Percentiles rank a stretch among this genome's conserved stretches.
Conservation (phyloP, 352 stramenopile genomes). For the Globisporangium polare region DNA sequence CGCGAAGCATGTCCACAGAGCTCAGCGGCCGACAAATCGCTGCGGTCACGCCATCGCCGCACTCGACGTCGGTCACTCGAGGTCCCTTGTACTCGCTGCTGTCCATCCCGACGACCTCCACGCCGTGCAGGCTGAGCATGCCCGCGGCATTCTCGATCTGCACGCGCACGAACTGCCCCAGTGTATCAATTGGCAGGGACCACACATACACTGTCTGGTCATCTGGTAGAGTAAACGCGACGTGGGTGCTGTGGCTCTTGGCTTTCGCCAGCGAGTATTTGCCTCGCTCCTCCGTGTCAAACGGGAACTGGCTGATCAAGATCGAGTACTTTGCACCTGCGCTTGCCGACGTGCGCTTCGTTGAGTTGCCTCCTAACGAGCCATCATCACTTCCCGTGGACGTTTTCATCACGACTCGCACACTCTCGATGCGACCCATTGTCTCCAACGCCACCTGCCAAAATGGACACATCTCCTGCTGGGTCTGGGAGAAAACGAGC, state of each 20-base stretch:
- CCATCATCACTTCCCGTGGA: not conserved
- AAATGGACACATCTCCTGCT: conserved; percentile 76
- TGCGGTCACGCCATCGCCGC: conserved; percentile 47
- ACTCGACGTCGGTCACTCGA: conserved; percentile 51
- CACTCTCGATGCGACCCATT: conserved; percentile 39
- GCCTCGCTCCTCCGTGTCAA: conserved; percentile 56
- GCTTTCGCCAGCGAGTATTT: conserved; percentile 57
- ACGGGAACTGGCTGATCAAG: conserved; percentile 49
- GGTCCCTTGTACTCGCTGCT: conserved; percentile 47
- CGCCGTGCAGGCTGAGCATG: conserved; percentile 47
- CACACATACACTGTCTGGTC: conserved; percentile 35
- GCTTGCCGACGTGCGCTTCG: conserved; percentile 12
- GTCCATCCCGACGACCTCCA: conserved; percentile 44
- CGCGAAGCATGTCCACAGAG: conserved; percentile 32
- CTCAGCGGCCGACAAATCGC: conserved; percentile 49
- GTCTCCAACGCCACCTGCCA: conserved; percentile 48
- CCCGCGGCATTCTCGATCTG: conserved; percentile 45
- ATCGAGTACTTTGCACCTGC: conserved; percentile 35
- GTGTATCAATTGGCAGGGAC: conserved; percentile 45
- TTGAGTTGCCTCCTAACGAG: conserved; percentile 9
- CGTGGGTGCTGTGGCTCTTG: conserved; percentile 48
- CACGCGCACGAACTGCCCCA: conserved; percentile 55
- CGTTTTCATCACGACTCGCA: conserved; percentile 29
- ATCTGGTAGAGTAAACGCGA: conserved; percentile 27
- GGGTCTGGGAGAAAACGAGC: conserved; percentile 45